These are phyloP conservation scores for Curvularia spicifera DNA, from an alignment of 2,329 filamentous ascomycete genomes.

Conservation along the genomic window DNA sequence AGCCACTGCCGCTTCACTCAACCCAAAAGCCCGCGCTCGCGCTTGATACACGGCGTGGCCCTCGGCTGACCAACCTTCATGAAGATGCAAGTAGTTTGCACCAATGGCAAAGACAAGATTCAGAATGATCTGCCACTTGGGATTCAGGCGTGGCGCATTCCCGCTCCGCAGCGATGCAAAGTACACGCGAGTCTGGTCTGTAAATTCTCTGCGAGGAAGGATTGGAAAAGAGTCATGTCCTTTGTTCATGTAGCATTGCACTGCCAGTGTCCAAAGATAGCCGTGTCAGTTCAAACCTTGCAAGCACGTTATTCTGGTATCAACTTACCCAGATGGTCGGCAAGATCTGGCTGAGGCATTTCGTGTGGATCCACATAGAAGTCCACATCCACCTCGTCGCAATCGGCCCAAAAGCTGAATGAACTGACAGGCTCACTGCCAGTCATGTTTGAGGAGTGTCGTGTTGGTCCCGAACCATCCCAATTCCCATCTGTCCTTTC, in stretches of 20 bases:
- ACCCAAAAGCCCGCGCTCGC: slow-evolving; percentile 45
- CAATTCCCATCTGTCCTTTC: slow-evolving; percentile 26
- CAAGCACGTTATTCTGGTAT: neutral
- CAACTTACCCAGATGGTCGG: slow-evolving; percentile 32
- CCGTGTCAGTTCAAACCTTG: neutral
- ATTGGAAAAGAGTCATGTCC: slow-evolving; percentile 51
- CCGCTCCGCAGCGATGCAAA: slow-evolving; percentile 31
- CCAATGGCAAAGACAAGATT: slow-evolving; percentile 55
- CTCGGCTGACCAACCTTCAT: slow-evolving; percentile 34
- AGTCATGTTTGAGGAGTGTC: slow-evolving; percentile 13
- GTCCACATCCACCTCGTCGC: slow-evolving; percentile 32
- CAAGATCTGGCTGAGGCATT: slow-evolving; percentile 41
- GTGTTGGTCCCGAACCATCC: slow-evolving; percentile 3
- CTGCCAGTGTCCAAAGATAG: neutral
- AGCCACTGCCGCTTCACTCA: slow-evolving; percentile 37
- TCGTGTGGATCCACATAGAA: slow-evolving; percentile 40
- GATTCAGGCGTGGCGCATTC: slow-evolving; percentile 26
- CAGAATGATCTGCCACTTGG: slow-evolving; percentile 49
- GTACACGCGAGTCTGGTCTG: slow-evolving; percentile 45
- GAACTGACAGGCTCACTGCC: slow-evolving; percentile 38
- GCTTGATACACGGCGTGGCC: slow-evolving; percentile 51
- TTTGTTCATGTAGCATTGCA: slow-evolving; percentile 48
- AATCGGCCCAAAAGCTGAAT: slow-evolving; percentile 46
- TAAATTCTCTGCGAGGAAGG: slow-evolving; percentile 42
- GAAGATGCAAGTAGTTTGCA: slow-evolving; percentile 47